phyloP scores from a whole-genome alignment of 202 grass and related monocot species.

The Zoysia matrella region DNA sequence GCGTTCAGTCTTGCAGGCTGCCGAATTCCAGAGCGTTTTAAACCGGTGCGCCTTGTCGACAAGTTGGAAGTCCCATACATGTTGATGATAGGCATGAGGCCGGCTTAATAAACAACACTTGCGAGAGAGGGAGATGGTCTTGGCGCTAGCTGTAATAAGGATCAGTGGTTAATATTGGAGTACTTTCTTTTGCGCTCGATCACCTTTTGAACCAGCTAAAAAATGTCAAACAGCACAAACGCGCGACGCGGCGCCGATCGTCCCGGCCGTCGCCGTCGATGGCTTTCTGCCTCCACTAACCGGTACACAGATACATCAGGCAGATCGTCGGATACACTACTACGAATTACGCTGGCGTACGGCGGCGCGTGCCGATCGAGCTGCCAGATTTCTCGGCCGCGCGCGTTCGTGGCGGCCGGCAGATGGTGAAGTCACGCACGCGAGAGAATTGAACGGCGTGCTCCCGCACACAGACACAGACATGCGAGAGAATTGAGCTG shows the following conservation, averaged over 20 bases:
- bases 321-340: not conserved
- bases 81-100: not conserved
- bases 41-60: slow-evolving; percentile 1
- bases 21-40: slow-evolving; percentile 37
- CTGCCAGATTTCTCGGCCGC: slow-evolving; percentile 31
- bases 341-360: not conserved
- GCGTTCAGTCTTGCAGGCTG: slow-evolving; percentile 26
- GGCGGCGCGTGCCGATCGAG: not conserved
- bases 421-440: not conserved
- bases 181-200: not conserved
- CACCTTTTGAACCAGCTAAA: slow-evolving; percentile 40
- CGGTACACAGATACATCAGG: slow-evolving; percentile 48
- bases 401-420: not conserved
- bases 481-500: too few relatives aligned
- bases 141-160: not conserved
- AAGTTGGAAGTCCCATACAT: too few relatives aligned
- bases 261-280: slow-evolving; percentile 46
- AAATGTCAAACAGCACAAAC: slow-evolving; percentile 45
- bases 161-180: not conserved
- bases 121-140: not conserved
- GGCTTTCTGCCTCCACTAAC: slow-evolving; percentile 73
- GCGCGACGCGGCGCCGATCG: slow-evolving; percentile 14
- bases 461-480: too few relatives aligned
- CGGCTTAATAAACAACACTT: not conserved
- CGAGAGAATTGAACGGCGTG: too few relatives aligned